phyloP scores from a whole-genome alignment of 495 filamentous ascomycete species.

The Penicillium angulare region DNA sequence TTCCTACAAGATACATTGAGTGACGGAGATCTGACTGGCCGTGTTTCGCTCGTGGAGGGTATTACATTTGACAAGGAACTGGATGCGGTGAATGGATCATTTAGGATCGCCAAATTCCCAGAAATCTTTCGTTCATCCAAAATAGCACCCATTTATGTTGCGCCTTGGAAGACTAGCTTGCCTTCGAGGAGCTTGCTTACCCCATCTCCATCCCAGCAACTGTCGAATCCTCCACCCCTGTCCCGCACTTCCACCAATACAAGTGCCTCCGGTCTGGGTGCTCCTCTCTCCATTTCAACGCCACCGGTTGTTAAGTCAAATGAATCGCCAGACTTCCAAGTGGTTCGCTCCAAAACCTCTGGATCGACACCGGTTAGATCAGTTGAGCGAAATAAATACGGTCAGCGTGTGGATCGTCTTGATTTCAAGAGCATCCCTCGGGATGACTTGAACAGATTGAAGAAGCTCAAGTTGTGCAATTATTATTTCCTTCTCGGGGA shows the following conservation, averaged over 20 bases:
- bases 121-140: slow-evolving; percentile 65
- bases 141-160: slow-evolving; percentile 48
- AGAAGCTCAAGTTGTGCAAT: slow-evolving; percentile 80
- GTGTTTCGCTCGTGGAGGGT: slow-evolving; percentile 74
- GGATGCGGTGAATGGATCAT: slow-evolving; percentile 47
- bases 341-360: slow-evolving; percentile 51
- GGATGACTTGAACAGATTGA: slow-evolving; percentile 58
- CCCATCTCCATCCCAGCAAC: slow-evolving; percentile 43
- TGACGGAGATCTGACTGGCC: slow-evolving; percentile 51
- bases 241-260: slow-evolving; percentile 43
- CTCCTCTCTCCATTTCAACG: slow-evolving; percentile 30
- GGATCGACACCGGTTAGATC: slow-evolving; percentile 49
- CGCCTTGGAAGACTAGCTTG: slow-evolving; percentile 36
- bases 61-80: slow-evolving; percentile 68
- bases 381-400: slow-evolving; percentile 68
- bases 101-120: slow-evolving; percentile 58
- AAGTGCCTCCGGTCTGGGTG: slow-evolving; percentile 36
- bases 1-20: slow-evolving; percentile 61
- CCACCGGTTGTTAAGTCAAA: slow-evolving; percentile 30
- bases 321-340: slow-evolving; percentile 35
- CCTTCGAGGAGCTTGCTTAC: slow-evolving; percentile 36
- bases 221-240: slow-evolving; percentile 28
- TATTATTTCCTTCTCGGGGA: slow-evolving; percentile 76
- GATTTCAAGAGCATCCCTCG: slow-evolving; percentile 54
- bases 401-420: slow-evolving; percentile 66